Conservation (phyloP, 2,329 filamentous ascomycete genomes). For the Aspergillus novoparasiticus region DNA sequence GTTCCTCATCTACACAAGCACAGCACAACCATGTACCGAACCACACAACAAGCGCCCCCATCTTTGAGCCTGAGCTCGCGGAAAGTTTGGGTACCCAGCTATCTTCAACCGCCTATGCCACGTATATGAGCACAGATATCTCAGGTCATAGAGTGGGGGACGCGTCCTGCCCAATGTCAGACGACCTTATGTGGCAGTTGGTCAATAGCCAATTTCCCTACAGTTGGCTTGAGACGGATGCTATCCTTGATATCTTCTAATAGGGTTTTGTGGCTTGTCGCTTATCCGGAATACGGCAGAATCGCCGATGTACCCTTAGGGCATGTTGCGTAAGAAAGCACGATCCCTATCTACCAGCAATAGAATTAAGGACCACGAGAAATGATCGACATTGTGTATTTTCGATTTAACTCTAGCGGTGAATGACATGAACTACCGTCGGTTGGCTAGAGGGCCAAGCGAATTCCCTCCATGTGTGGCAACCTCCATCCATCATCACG, state of each 20-base stretch:
- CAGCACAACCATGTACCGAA: not conserved
- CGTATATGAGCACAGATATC: not conserved
- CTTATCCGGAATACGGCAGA: not conserved
- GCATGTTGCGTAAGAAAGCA: not conserved
- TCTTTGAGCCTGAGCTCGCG: not conserved
- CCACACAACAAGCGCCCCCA: not conserved
- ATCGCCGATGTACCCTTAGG: not conserved
- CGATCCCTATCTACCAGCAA: not conserved
- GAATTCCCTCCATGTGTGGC: not conserved
- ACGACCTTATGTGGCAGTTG: slow-evolving; percentile 26
- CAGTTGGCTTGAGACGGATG: slow-evolving; percentile 13
- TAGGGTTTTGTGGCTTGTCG: not conserved
- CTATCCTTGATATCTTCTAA: not conserved
- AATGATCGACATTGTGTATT: not conserved
- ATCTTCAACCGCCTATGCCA: not conserved
- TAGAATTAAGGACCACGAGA: not conserved
- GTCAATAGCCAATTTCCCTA: slow-evolving; percentile 26
- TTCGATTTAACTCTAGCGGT: not conserved
- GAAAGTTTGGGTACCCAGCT: too few species aligned
- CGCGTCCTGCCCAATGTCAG: slow-evolving; percentile 7
- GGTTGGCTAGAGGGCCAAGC: not conserved
- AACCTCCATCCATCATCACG: not conserved
- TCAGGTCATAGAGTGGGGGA: not conserved
- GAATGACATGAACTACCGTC: not conserved
- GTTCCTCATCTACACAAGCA: not conserved